Base-by-base conservation (phyloP, 768 basidiomycete genomes). In the Dentipellis fragilis region DNA sequence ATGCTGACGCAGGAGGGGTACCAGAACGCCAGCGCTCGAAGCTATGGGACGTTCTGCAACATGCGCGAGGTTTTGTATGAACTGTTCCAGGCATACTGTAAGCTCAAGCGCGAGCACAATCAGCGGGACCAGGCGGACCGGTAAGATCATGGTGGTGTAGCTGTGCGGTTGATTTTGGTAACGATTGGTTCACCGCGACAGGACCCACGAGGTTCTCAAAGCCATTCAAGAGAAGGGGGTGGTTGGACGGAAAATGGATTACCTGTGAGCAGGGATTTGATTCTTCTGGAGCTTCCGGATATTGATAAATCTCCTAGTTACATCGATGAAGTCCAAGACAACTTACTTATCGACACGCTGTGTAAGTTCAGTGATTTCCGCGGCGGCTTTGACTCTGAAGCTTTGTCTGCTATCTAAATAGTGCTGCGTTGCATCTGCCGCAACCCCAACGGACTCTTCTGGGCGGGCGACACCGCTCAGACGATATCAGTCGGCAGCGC, bases 381-480 rank as follows among this genome's bases (percentile, higher is more conserved):
- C n/a, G n/a, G 19, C 22, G 40, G 10, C 23, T 37, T n/a, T 11
- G 2, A 8, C 11, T 48, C 12, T 36, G 9, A 39, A 35, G 10
- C 7, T 38, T 22, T 57, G 9, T 39, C 34, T n/a, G 40, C 14
- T 3, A 17, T 10, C 10, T 9, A 29, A 37, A 9, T 55, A 88
- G 87, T 89, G 3, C 66, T 89, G 40, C 71, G 85, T 34, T 71
- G 72, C 0, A 63, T 89, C n/a, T 87, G 84, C 58, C 66, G 67
- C 10, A 87, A 87, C 61, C 75, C 79, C 0, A 70, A 85, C 51
- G 86, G 87, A 0, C 67, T 87, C 17, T 84, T 89, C 58, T 88
- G 85, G 84, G 87, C 85, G 1, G 87, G 88, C 0, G 87, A 89
- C 63, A 88, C 87, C 0, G 85, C 87, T 0, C 87, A 89, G 59